phyloP scores from a whole-genome alignment of 139 green algal species.

The Chlorella sp. region DNA sequence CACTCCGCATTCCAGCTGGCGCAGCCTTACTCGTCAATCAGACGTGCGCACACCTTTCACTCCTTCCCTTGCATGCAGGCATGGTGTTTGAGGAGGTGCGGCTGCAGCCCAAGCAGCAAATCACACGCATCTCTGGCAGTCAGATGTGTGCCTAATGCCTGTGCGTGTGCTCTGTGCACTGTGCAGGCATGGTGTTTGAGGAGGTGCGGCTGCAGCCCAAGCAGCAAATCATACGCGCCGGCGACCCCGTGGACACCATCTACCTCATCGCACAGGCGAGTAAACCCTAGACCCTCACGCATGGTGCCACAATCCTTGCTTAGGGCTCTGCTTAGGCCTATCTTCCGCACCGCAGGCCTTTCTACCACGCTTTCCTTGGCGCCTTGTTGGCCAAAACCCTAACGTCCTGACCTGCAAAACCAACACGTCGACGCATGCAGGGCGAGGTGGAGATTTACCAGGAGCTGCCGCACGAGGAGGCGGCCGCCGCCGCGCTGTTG shows the following conservation, averaged over 20 bases:
- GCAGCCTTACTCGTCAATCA: too few species aligned
- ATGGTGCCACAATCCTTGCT: neutral
- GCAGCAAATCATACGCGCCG: slow-evolving; percentile 17
- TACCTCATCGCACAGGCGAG: slow-evolving; percentile 23
- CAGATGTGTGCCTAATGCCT: neutral
- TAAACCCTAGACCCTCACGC: neutral
- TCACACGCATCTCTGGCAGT: too few species aligned
- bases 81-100: slow-evolving; percentile 9
- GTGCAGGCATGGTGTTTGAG: slow-evolving; percentile 4
- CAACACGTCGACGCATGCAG: neutral
- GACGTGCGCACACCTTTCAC: too few species aligned
- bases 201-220: slow-evolving; percentile 2
- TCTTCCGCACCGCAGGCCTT: neutral
- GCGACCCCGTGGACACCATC: slow-evolving; percentile 24
- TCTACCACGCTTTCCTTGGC: neutral
- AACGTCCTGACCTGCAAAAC: neutral
- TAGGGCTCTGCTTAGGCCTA: neutral
- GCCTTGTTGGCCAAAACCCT: neutral
- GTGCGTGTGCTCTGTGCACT: neutral
- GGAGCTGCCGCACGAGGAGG: slow-evolving; percentile 16
- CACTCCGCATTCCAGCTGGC: too few species aligned
- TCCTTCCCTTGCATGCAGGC: too few species aligned
- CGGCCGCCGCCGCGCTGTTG: neutral
- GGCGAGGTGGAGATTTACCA: slow-evolving; percentile 33
- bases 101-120: slow-evolving; percentile 7